phyloP scores from a whole-genome alignment of 2,329 filamentous ascomycete species.

The Colletotrichum sublineola region DNA sequence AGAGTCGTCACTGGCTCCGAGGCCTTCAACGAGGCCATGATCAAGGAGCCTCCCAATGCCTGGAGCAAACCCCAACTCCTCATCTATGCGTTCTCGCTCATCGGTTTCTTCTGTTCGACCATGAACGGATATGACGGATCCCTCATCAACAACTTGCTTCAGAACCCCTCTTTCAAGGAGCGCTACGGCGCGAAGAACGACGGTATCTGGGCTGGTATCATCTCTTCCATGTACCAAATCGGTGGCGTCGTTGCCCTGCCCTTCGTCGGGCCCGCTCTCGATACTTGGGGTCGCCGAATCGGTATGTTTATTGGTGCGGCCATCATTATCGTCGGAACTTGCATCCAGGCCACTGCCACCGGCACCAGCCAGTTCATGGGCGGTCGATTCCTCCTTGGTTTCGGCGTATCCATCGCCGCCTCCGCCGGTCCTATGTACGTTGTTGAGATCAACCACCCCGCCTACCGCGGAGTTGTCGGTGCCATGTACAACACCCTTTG shows the following conservation, averaged over 20 bases:
- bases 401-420: conserved; percentile 63
- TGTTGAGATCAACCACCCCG: conserved; percentile 61
- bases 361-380: conserved; percentile 61
- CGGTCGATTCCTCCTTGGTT: conserved; percentile 73
- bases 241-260: conserved; percentile 62
- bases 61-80: conserved; percentile 56
- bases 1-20: conserved; percentile 65
- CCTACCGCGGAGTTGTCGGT: conserved; percentile 58
- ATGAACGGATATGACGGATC: conserved; percentile 68
- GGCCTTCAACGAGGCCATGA: conserved; percentile 67
- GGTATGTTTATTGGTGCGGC: conserved; percentile 61
- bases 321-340: conserved; percentile 59
- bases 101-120: conserved; percentile 64
- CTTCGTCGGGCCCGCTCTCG: conserved; percentile 61
- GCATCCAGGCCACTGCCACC: conserved; percentile 59
- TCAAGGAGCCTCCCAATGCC: conserved; percentile 63
- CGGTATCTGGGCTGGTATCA: conserved; percentile 62
- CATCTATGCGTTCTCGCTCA: conserved; percentile 59
- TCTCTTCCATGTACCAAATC: conserved; percentile 66
- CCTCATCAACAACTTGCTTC: conserved; percentile 62
- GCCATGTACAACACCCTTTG: conserved; percentile 60
- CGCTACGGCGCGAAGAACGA: conserved; percentile 57
- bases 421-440: conserved; percentile 63
- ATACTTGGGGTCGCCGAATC: conserved; percentile 61
- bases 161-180: conserved; percentile 56